Evolutionary conservation across 345 rosid genomes (phyloP), one percentile per base, ranked within the genome.

Genomic region (Iberis pinnata): DNA sequence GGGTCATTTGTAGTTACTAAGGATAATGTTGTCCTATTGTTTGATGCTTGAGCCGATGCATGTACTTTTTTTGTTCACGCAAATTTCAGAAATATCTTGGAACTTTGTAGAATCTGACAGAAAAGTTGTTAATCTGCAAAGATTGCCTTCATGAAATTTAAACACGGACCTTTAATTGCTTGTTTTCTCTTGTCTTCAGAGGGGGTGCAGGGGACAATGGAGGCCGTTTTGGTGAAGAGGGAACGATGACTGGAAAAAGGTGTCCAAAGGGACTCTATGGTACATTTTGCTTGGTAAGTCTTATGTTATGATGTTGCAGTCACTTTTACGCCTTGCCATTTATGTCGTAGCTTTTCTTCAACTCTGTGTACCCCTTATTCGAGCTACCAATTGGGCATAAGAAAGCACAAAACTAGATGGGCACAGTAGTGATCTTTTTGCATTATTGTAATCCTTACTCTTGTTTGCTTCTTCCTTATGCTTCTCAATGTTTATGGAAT

Each of bases 181-280:
- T 79, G 41, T 43, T 52, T 57, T 58, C 25, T 71, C 50, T 47
- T 76, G 43, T 73, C 62, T 63, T 40, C 90, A 90, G 98, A 46
- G 96, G 98, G 65, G 96, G 98, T 67, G 77, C 84, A 65, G 98
- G 95, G 18, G 65, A 73, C 52, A 69, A 75, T 68, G 96, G 89
- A 65, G 94, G 95, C 54, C 82, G 60, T 54, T 76, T 72, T 41
- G 98, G 98, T 40, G 89, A 80, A 53, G 70, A 64, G 46, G 98
- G 98, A 65, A 87, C 98, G 5, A 67, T 84, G 58, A 84, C 96
- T 36, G 98, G 98, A 25, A 88, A 77, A 69, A 80, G 64, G 49
- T 92, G 98, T 56, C 98, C 98, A 16, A 75, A 69, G 67, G 98
- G 98, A 25, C 95, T 92, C 59, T 80, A 77, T 73, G 96, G 98